Conservation (phyloP, 2,329 filamentous ascomycete genomes). For the Colletotrichum caudatum region DNA sequence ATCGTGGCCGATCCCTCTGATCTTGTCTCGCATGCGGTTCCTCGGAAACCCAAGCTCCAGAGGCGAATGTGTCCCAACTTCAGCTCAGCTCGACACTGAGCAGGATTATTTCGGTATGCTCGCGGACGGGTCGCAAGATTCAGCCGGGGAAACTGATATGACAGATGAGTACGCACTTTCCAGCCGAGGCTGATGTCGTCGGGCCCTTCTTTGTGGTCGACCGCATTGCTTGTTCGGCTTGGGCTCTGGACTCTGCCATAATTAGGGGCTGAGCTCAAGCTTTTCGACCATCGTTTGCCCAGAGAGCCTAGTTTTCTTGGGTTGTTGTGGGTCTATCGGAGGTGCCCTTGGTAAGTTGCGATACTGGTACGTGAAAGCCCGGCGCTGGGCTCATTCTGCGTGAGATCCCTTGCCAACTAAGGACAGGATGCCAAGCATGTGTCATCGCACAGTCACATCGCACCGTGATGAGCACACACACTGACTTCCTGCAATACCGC, state of each 20-base stretch:
- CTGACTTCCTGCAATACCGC: constrained; percentile 6
- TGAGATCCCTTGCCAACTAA: neutral
- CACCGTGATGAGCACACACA: constrained; percentile 5
- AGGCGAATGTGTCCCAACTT: neutral
- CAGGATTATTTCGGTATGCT: neutral
- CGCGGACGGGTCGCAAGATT: neutral
- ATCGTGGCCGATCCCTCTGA: constrained; percentile 13
- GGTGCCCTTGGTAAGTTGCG: constrained; percentile 28
- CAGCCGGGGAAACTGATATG: neutral
- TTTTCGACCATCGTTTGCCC: constrained; percentile 32
- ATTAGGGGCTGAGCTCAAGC: constrained; percentile 38
- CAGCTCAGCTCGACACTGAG: neutral
- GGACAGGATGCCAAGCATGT: neutral
- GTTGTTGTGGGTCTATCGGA: constrained; percentile 35
- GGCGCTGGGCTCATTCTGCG: neutral
- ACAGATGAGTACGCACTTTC: neutral
- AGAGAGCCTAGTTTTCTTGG: constrained; percentile 15
- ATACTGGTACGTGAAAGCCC: neutral
- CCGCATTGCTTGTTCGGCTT: constrained; percentile 1
- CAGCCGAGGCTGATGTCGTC: neutral
- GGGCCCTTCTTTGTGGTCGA: neutral
- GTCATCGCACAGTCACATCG: constrained; percentile 25
- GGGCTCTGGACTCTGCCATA: constrained; percentile 25
- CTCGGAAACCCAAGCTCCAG: constrained; percentile 32
- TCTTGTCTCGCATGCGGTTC: constrained; percentile 4